A percentile compares a stretch with the other conserved stretches of the same genome.
Evolutionary conservation across 2,329 filamentous ascomycete genomes (phyloP).

Genomic region (Sporothrix protearum): DNA sequence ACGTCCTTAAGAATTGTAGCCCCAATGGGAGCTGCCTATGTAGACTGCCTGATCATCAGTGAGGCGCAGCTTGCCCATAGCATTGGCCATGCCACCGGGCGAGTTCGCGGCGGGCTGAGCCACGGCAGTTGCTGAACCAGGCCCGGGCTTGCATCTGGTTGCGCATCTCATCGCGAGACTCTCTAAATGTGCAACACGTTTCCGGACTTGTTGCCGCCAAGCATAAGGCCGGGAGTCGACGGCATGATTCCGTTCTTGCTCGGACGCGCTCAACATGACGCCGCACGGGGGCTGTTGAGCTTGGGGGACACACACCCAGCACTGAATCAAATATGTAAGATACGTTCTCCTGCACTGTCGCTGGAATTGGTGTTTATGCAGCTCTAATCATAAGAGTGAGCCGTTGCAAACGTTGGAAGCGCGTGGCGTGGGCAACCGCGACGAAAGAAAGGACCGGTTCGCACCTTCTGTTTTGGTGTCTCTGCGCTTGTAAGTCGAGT

Average conservation of each 20-base stretch:
- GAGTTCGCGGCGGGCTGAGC: background rate
- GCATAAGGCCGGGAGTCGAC: slow-evolving; percentile 4
- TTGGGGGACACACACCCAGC: background rate
- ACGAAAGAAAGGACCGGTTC: background rate
- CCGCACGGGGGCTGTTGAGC: background rate
- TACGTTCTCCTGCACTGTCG: background rate
- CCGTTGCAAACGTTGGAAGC: background rate
- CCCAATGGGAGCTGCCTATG: slow-evolving; percentile 9
- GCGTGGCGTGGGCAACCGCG: slow-evolving; percentile 13
- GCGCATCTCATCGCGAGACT: background rate
- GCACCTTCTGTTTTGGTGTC: slow-evolving; percentile 13
- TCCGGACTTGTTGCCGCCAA: background rate
- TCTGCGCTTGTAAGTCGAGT: slow-evolving; percentile 3
- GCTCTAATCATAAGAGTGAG: background rate
- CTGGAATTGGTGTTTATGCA: slow-evolving; percentile 8
- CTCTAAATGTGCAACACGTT: slow-evolving; percentile 9
- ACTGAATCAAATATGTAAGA: background rate
- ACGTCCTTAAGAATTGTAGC: background rate
- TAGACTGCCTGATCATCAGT: background rate
- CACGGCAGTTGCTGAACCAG: background rate
- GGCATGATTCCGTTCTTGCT: background rate
- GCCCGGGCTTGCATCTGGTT: background rate
- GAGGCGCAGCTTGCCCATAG: slow-evolving; percentile 1
- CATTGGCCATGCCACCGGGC: background rate
- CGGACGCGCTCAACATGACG: background rate